Conservation (phyloP, 768 basidiomycete genomes). For the Russula lepida region DNA sequence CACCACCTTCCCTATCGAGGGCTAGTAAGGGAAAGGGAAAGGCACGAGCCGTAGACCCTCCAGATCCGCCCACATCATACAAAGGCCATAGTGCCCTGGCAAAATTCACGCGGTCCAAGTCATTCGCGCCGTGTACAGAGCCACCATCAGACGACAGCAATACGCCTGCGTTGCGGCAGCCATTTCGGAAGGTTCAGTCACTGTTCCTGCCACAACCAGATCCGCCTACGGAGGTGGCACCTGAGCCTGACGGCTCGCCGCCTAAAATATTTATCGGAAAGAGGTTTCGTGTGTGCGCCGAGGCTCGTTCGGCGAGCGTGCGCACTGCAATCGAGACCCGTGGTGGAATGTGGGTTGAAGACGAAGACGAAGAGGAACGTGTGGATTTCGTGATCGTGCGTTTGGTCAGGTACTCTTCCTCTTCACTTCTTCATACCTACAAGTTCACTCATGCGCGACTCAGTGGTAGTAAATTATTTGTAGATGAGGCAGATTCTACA, state of each 20-base stretch:
- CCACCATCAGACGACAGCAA: constrained; percentile 17
- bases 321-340: constrained; percentile 49
- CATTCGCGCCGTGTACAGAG: constrained; percentile 41
- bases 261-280: constrained; percentile 44
- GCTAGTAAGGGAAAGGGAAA: constrained; percentile 3
- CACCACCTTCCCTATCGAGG: background rate
- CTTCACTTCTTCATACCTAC: background rate
- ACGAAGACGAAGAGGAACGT: constrained; percentile 34
- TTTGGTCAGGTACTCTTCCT: constrained; percentile 52
- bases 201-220: constrained; percentile 11
- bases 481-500: constrained; percentile 41
- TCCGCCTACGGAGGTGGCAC: constrained; percentile 12
- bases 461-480: constrained; percentile 65
- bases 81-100: constrained; percentile 38
- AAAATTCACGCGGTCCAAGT: constrained; percentile 53
- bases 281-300: constrained; percentile 54
- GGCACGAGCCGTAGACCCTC: background rate
- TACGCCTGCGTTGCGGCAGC: constrained; percentile 28
- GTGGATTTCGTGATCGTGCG: constrained; percentile 64
- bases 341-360: constrained; percentile 44
- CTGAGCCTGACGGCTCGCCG: constrained; percentile 10
- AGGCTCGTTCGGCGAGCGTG: constrained; percentile 52
- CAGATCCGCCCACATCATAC: background rate
- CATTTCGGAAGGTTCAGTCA: constrained; percentile 37
- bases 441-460: background rate